Conservation (phyloP, 2,329 filamentous ascomycete genomes). For the Pseudogymnoascus sp. region DNA sequence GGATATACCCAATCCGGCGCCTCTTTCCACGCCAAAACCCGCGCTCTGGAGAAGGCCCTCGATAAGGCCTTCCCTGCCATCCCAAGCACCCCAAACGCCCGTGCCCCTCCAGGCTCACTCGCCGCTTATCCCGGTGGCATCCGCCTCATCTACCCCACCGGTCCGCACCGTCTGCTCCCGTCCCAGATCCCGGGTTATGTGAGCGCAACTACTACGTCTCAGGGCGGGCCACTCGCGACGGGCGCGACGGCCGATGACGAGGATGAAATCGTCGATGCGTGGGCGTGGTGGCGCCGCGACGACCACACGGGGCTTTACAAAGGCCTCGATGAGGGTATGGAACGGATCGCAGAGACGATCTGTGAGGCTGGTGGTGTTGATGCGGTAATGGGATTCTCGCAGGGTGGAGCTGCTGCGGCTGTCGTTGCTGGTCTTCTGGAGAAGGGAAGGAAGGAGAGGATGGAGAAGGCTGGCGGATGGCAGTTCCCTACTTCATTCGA, state of each 20-base stretch:
- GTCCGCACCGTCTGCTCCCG: slow-evolving; percentile 53
- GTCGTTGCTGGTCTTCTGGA: slow-evolving; percentile 71
- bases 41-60: slow-evolving; percentile 75
- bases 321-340: slow-evolving; percentile 62
- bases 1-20: slow-evolving; percentile 87
- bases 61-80: slow-evolving; percentile 62
- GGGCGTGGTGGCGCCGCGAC: slow-evolving; percentile 75
- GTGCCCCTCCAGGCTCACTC: slow-evolving; percentile 43
- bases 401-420: slow-evolving; percentile 65
- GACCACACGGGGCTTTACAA: slow-evolving; percentile 58
- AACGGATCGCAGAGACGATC: slow-evolving; percentile 53
- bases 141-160: slow-evolving; percentile 61
- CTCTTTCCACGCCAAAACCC: slow-evolving; percentile 80
- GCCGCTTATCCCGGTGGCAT: slow-evolving; percentile 37
- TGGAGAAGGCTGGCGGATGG: slow-evolving; percentile 41
- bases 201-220: slow-evolving; percentile 21
- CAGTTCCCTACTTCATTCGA: slow-evolving; percentile 44
- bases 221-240: slow-evolving; percentile 28
- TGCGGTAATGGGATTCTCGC: slow-evolving; percentile 74
- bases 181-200: slow-evolving; percentile 64
- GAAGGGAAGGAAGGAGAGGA: slow-evolving; percentile 36
- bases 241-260: slow-evolving; percentile 37
- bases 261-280: slow-evolving; percentile 53
- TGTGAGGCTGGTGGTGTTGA: slow-evolving; percentile 60
- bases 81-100: slow-evolving; percentile 42